Evolutionary conservation across 495 filamentous ascomycete genomes (phyloP).

Genomic region (Letharia lupina): DNA sequence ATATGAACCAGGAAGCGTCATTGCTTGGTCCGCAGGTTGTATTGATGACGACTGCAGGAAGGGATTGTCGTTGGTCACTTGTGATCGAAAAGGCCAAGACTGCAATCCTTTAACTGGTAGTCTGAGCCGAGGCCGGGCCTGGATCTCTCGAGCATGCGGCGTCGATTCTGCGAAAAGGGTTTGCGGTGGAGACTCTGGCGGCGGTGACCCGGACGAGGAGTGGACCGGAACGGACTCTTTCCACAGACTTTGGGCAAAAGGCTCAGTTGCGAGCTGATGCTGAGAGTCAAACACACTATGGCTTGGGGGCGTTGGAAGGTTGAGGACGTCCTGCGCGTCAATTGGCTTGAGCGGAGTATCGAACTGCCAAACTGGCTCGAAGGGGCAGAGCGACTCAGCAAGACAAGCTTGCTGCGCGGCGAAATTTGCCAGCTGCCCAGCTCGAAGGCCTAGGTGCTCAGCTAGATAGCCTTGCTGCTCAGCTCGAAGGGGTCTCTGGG

Average conservation of each 20-base stretch:
- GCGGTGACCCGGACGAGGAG: background rate
- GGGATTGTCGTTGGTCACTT: background rate
- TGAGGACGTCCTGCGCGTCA: background rate
- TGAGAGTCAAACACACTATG: too few relatives aligned
- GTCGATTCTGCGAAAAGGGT: background rate
- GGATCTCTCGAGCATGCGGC: background rate
- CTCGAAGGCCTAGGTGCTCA: too few relatives aligned
- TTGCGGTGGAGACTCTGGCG: background rate
- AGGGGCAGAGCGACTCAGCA: background rate
- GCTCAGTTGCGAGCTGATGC: background rate
- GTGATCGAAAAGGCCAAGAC: background rate
- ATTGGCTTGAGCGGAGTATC: background rate
- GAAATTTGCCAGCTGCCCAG: background rate
- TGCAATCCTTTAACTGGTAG: background rate
- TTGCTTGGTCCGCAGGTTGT: background rate
- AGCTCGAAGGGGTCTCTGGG: too few relatives aligned
- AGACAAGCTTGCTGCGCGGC: background rate
- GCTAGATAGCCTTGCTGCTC: too few relatives aligned
- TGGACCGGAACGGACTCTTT: background rate
- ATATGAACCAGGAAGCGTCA: background rate
- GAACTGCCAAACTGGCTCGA: background rate
- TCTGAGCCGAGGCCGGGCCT: background rate
- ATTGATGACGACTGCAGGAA: background rate
- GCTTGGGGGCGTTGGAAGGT: background rate
- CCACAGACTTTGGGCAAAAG: too few relatives aligned